Conservation (phyloP, 352 stramenopile genomes). For the Globisporangium polare region DNA sequence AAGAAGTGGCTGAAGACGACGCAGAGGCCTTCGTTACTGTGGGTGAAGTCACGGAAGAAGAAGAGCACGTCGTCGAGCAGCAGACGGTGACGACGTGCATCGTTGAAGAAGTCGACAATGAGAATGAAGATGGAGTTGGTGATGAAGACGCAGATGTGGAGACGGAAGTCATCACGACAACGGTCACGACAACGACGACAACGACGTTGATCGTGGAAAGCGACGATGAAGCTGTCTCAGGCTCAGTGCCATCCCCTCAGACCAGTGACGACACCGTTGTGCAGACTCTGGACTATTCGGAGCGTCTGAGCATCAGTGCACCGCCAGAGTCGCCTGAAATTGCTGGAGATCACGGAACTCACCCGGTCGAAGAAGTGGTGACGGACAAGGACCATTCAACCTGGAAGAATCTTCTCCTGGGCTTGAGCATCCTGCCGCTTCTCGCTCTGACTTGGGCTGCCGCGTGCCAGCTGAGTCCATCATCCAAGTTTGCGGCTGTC, state of each 20-base stretch:
- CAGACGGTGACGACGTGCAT: not conserved
- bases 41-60: not conserved
- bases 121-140: not conserved
- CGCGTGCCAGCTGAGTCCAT: not conserved
- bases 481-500: not conserved
- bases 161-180: not conserved
- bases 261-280: not conserved
- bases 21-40: not conserved
- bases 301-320: not conserved
- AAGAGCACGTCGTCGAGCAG: not conserved
- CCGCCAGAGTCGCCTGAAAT: not conserved
- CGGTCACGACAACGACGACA: not conserved
- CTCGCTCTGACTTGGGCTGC: not conserved
- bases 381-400: not conserved
- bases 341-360: not conserved
- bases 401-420: not conserved
- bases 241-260: too few relatives aligned
- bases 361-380: not conserved
- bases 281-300: not conserved
- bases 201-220: not conserved
- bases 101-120: not conserved
- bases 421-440: conserved; percentile 1
- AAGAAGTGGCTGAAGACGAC: not conserved
- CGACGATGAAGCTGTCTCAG: not conserved
- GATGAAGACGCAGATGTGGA: not conserved